Conservation (phyloP, 768 basidiomycete species). For the Rhizopogon salebrosus region DNA sequence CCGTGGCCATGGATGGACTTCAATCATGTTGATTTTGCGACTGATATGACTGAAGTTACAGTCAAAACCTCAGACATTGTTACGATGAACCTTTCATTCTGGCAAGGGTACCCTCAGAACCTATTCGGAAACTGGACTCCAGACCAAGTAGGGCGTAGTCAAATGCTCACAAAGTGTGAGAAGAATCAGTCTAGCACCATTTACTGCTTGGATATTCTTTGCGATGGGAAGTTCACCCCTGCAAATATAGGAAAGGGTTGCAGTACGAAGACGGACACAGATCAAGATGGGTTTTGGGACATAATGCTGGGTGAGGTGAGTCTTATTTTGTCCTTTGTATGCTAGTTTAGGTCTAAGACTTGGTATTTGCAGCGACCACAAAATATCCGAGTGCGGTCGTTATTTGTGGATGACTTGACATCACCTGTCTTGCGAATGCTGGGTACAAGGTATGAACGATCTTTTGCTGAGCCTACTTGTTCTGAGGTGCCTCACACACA, state of each 20-base stretch:
- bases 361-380: constrained; percentile 27
- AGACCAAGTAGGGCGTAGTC: constrained; percentile 23
- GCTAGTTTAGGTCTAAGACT: background rate
- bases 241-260: background rate
- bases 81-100: background rate
- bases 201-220: constrained; percentile 19
- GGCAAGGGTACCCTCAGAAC: constrained; percentile 22
- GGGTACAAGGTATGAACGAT: constrained; percentile 40
- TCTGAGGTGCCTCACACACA: constrained; percentile 1
- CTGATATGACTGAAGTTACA: background rate
- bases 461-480: background rate
- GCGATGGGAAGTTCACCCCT: constrained; percentile 8
- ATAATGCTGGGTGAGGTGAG: constrained; percentile 29
- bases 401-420: constrained; percentile 48
- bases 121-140: constrained; percentile 29
- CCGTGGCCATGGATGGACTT: constrained; percentile 31
- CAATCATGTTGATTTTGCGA: background rate
- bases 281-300: constrained; percentile 31
- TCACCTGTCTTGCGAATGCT: constrained; percentile 52
- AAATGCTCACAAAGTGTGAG: constrained; percentile 20
- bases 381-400: constrained; percentile 38
- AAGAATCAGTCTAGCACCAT: constrained; percentile 13
- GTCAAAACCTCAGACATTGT: too few species aligned
- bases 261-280: constrained; percentile 5
- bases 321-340: background rate